phyloP scores from a whole-genome alignment of 2,329 filamentous ascomycete species.

The Diaporthe capsici region DNA sequence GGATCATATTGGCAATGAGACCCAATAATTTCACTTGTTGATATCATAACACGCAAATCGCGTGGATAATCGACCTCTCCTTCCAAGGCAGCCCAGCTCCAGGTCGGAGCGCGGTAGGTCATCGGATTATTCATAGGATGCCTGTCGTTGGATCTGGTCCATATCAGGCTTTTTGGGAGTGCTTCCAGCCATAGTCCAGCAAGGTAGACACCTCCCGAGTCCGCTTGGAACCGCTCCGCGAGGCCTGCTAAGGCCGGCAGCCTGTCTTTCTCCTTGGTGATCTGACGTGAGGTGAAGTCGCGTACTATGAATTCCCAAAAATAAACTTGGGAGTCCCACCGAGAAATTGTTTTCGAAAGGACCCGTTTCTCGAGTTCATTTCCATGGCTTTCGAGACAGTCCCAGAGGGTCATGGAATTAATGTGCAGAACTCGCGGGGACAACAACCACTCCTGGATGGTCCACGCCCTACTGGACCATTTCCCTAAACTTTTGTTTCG shows the following conservation, averaged over 20 bases:
- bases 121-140: background rate
- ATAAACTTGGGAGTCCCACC: background rate
- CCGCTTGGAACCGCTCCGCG: background rate
- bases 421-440: constrained; percentile 6
- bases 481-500: background rate
- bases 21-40: background rate
- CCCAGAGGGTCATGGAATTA: background rate
- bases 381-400: background rate
- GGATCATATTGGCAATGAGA: background rate
- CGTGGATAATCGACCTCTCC: background rate
- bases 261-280: constrained; percentile 3
- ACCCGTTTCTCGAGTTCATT: background rate
- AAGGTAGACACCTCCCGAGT: background rate
- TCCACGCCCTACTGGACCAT: background rate
- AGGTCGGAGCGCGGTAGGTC: background rate
- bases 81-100: constrained; percentile 9
- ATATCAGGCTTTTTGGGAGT: background rate
- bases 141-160: no score
- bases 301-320: background rate
- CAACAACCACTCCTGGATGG: background rate
- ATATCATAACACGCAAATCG: background rate
- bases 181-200: background rate
- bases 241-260: constrained; percentile 12
- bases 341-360: no score
- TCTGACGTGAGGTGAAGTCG: background rate